Percentiles rank a stretch among this genome's conserved stretches.
phyloP scores from a whole-genome alignment of 2,329 filamentous ascomycete species.

The Stachybotrys chlorohalonatus region DNA sequence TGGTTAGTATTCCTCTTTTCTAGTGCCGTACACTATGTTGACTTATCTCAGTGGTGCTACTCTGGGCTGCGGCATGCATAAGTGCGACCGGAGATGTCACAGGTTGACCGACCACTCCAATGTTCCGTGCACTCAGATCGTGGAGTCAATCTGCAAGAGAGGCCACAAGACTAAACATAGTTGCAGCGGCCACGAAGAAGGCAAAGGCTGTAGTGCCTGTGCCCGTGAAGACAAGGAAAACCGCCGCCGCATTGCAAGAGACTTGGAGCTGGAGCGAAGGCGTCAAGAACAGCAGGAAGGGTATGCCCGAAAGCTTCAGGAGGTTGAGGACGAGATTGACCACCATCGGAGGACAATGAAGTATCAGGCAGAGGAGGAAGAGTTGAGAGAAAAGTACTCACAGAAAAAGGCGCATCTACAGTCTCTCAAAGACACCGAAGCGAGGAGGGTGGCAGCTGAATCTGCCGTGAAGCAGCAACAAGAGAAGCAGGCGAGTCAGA shows the following conservation, averaged over 20 bases:
- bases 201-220: neutral
- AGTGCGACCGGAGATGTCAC: slow-evolving; percentile 55
- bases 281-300: slow-evolving; percentile 32
- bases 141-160: slow-evolving; percentile 39
- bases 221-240: slow-evolving; percentile 32
- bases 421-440: slow-evolving; percentile 20
- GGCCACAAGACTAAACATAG: slow-evolving; percentile 37
- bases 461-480: neutral
- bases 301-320: slow-evolving; percentile 34
- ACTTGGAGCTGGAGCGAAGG: slow-evolving; percentile 40
- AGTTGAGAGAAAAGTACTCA: slow-evolving; percentile 31
- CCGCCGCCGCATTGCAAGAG: slow-evolving; percentile 32
- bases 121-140: slow-evolving; percentile 17
- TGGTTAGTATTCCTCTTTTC: slow-evolving; percentile 40
- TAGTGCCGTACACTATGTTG: neutral
- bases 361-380: slow-evolving; percentile 32
- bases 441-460: slow-evolving; percentile 2
- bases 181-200: slow-evolving; percentile 29
- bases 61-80: slow-evolving; percentile 50
- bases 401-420: slow-evolving; percentile 37
- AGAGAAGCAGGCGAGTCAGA: neutral
- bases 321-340: slow-evolving; percentile 45
- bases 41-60: slow-evolving; percentile 28
- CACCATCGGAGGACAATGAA: slow-evolving; percentile 33
- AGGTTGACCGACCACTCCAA: slow-evolving; percentile 48